Conservation (phyloP, 176 grass and related monocot genomes). For the Cenchrus purpureus region DNA sequence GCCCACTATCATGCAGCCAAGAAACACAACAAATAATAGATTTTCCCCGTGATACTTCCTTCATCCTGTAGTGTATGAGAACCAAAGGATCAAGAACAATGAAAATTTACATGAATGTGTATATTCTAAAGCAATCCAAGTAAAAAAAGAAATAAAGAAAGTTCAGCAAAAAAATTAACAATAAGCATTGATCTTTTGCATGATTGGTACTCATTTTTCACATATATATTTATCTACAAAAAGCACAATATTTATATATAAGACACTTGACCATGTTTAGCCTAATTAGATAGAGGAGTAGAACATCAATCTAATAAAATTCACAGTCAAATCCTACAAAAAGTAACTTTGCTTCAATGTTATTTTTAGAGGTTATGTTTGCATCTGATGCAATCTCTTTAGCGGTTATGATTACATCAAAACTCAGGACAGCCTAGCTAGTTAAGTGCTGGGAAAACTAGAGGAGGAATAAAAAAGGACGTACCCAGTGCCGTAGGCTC, state of each 20-base stretch:
- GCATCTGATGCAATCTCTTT: background rate
- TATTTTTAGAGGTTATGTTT: background rate
- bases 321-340: background rate
- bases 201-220: background rate
- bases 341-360: background rate
- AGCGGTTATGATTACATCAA: background rate
- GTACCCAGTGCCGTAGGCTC: too few relatives aligned
- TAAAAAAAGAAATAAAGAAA: background rate
- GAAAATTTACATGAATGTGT: background rate
- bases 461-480: background rate
- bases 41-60: slow-evolving; percentile 66
- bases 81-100: slow-evolving; percentile 30
- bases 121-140: background rate
- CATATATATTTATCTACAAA: background rate
- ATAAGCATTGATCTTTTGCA: background rate
- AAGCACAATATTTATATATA: background rate
- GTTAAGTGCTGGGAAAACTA: background rate
- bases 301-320: background rate
- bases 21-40: slow-evolving; percentile 81
- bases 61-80: slow-evolving; percentile 58
- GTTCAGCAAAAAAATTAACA: background rate
- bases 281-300: background rate
- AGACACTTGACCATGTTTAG: background rate
- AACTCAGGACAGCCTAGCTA: background rate
- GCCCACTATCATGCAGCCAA: slow-evolving; percentile 86